Conservation (phyloP, 2,329 filamentous ascomycete genomes). For the Aspergillus sp. region DNA sequence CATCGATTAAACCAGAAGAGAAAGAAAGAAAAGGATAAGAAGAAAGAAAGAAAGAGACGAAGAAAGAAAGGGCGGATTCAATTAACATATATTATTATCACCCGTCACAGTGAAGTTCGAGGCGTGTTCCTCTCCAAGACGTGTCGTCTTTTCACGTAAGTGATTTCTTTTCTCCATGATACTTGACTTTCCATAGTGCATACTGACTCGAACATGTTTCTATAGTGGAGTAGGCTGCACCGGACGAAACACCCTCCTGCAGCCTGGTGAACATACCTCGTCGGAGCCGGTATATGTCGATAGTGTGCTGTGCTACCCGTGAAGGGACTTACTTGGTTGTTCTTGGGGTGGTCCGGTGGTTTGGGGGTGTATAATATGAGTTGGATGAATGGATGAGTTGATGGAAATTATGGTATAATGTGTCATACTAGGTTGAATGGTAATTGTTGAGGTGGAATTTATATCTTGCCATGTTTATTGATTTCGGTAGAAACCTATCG, state of each 20-base stretch:
- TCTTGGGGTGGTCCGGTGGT: too few species aligned
- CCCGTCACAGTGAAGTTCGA: constrained; percentile 10
- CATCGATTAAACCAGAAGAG: too few species aligned
- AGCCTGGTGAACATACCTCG: constrained; percentile 11
- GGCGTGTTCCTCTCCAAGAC: constrained; percentile 7
- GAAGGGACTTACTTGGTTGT: not conserved
- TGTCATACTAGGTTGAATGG: too few species aligned
- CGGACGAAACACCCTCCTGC: constrained; percentile 7
- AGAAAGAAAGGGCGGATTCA: not conserved
- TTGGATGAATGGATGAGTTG: too few species aligned
- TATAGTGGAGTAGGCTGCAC: constrained; percentile 14
- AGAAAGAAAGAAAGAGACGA: too few species aligned
- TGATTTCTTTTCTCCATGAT: not conserved
- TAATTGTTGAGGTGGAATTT: too few species aligned
- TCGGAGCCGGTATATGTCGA: constrained; percentile 5
- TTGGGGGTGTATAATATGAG: too few species aligned
- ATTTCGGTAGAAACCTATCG: too few species aligned
- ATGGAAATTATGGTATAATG: too few species aligned
- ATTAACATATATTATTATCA: not conserved
- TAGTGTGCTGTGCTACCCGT: constrained; percentile 7
- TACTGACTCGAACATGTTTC: not conserved
- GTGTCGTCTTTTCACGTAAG: constrained; percentile 18
- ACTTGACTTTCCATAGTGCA: too few species aligned
- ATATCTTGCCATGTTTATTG: too few species aligned
- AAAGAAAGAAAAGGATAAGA: too few species aligned